phyloP scores from a whole-genome alignment of 169 alveolate genomes.

The Cryptosporidium bovis region DNA sequence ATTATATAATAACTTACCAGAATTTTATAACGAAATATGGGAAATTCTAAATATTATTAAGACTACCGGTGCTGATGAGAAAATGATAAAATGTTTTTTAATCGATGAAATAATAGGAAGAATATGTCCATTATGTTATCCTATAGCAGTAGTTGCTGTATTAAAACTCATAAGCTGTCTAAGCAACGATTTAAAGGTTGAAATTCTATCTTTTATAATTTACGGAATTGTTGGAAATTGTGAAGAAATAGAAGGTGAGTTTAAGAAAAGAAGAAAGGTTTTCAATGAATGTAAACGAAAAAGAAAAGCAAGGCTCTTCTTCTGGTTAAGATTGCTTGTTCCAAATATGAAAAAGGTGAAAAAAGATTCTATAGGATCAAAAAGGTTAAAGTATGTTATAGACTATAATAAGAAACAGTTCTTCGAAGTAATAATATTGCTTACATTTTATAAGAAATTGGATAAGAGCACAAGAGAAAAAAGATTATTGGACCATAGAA shows the following conservation, averaged over 20 bases:
- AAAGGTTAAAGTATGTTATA: neutral
- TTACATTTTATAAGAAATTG: slow-evolving; percentile 44
- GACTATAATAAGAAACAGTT: neutral
- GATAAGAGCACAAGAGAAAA: slow-evolving; percentile 5
- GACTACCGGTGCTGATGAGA: neutral
- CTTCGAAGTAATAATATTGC: slow-evolving; percentile 20
- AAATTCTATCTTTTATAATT: slow-evolving; percentile 21
- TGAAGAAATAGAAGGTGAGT: neutral
- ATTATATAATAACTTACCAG: slow-evolving; percentile 12
- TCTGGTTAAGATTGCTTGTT: slow-evolving; percentile 38
- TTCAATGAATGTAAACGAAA: neutral
- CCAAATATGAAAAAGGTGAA: neutral
- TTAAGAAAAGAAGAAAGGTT: neutral
- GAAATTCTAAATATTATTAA: slow-evolving; percentile 5
- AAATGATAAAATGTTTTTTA: slow-evolving; percentile 1
- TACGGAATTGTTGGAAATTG: neutral
- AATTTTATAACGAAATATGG: slow-evolving; percentile 25
- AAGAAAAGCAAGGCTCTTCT: slow-evolving; percentile 3
- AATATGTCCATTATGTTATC: slow-evolving; percentile 65
- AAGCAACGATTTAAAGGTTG: slow-evolving; percentile 32
- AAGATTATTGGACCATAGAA: neutral
- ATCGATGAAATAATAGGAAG: slow-evolving; percentile 3
- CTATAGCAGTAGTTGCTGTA: slow-evolving; percentile 22
- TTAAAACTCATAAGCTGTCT: slow-evolving; percentile 1
- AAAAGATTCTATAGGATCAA: neutral